Base-by-base conservation (phyloP, 768 basidiomycete genomes). In the Termitomyces sp. region DNA sequence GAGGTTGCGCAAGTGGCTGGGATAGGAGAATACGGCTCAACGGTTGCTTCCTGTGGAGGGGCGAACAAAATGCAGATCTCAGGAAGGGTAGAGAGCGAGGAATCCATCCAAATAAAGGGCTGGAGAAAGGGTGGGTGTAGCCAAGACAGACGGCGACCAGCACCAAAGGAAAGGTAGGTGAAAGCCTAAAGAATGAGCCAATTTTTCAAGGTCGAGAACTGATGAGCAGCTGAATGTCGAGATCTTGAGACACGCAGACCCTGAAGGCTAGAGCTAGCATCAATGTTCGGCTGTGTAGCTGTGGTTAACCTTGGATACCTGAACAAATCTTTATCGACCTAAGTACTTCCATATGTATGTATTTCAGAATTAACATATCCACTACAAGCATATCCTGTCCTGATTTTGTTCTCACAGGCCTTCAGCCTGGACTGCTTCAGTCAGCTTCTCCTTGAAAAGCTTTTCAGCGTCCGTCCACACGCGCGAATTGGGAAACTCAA, bases 391-490 rank as follows among this genome's bases (percentile, higher is more conserved):
- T 17, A 2, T 10, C n/a, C 16, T 10, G 17, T 25, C 23, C 23
- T 25, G n/a, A 27, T 50, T 37, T 8, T 23, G 11, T 39, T 28
- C 37, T 51, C 25, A 43, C 27, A 74, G 61, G 3, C 70, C 71
- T 64, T 77, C 73, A 34, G 63, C 76, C 60, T 65, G 66, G 35
- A 68, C 73, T 16, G 80, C 80, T 43, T 78, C 78, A 11, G 57
- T 67, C 52, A 78, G 42, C 66, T 81, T 80, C 69, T 84, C 75
- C 69, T 77, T 77, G 80, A 86, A 98, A 42, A 98, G 73, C 66
- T 76, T 81, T 74, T 96, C 88, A 1, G 95, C 94, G 52, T 94
- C 88, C 5, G 76, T 78, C 96, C 96, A 98, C 3, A 95, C 92
- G 16, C 85, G 80, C 30, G 86, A 85, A 0, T 68, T 79, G 1